A percentile compares a stretch with the other conserved stretches of the same genome.
Evolutionary conservation across 768 basidiomycete genomes (phyloP).

Genomic region (Naganishia onofrii): DNA sequence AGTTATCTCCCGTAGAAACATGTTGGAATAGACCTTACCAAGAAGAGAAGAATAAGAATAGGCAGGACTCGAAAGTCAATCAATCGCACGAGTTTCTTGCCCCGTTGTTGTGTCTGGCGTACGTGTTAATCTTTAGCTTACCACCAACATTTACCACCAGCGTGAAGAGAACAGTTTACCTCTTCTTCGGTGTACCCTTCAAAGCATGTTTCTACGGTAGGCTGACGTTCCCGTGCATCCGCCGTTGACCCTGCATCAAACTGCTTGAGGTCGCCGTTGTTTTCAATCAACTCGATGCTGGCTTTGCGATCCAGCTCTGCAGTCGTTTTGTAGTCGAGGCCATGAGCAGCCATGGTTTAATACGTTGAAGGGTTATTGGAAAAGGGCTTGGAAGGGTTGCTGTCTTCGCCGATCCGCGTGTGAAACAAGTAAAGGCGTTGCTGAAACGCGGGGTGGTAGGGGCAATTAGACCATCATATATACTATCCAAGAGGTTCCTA

Average conservation of each 20-base stretch:
- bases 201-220: constrained; percentile 22
- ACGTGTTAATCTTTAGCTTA: background rate
- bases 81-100: constrained; percentile 27
- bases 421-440: too few relatives aligned
- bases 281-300: constrained; percentile 26
- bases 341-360: background rate
- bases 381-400: background rate
- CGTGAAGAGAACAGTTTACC: background rate
- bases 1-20: background rate
- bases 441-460: too few relatives aligned
- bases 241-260: background rate
- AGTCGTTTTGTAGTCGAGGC: constrained; percentile 5
- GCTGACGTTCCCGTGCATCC: constrained; percentile 1
- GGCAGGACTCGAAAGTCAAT: constrained; percentile 28
- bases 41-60: constrained; percentile 23
- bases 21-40: background rate
- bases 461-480: too few relatives aligned
- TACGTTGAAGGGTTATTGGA: background rate
- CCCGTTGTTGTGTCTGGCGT: constrained; percentile 1
- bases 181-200: constrained; percentile 26
- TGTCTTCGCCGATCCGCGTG: too few relatives aligned
- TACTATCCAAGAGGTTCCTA: too few relatives aligned
- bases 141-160: background rate
- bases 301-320: constrained; percentile 12
- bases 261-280: constrained; percentile 13